Conservation (phyloP, 768 basidiomycete species). For the Mycena vitilis region DNA sequence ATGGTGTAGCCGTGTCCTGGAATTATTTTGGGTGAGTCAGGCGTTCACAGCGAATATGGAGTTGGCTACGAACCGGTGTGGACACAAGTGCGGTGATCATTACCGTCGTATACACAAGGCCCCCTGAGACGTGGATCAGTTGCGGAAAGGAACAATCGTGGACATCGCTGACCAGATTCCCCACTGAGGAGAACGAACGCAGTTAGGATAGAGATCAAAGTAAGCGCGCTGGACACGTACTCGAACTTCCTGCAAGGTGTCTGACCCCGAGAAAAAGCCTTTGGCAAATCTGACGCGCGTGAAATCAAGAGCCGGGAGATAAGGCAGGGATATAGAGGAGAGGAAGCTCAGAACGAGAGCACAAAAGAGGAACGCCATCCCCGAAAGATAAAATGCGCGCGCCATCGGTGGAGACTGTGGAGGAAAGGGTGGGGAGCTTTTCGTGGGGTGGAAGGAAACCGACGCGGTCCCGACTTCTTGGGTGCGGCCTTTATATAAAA, state of each 20-base stretch:
- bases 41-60: too few relatives aligned
- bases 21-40: not conserved
- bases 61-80: constrained; percentile 16
- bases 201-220: not conserved
- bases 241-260: constrained; percentile 18
- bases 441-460: not conserved
- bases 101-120: constrained; percentile 16
- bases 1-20: constrained; percentile 30
- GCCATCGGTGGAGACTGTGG: constrained; percentile 19
- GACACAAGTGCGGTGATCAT: constrained; percentile 5
- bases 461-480: not conserved
- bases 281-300: constrained; percentile 20
- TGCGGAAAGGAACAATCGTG: too few relatives aligned
- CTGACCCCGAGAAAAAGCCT: not conserved
- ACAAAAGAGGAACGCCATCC: constrained; percentile 30
- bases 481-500: constrained; percentile 6
- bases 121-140: constrained; percentile 8
- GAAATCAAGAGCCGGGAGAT: constrained; percentile 35
- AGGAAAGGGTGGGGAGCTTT: not conserved
- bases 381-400: constrained; percentile 26
- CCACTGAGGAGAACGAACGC: constrained; percentile 15
- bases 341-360: constrained; percentile 37
- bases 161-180: constrained; percentile 27
- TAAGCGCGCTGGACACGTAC: constrained; percentile 9
- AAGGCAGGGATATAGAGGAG: constrained; percentile 36